Evolutionary conservation across 1,284 basidiomycete species (phyloP), one percentile per base, ranked within the genome.

Genomic region (Irpex lacteus): DNA sequence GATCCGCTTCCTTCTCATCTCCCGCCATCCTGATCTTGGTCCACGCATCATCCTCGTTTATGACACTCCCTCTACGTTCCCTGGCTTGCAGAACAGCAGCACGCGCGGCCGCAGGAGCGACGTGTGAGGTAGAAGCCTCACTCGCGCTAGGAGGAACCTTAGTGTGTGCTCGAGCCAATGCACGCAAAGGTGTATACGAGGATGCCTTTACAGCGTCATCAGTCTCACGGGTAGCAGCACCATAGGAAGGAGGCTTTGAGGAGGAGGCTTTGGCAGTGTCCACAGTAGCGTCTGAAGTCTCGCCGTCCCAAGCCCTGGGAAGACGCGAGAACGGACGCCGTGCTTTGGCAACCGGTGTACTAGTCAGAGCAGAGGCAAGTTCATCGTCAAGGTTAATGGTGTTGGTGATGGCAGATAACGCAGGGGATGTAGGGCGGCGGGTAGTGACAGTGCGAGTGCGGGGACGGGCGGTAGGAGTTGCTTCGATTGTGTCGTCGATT

Each of bases 41-140:
- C 89, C 91, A 94, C 0, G 89, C 87, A 64, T 91, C 89, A 63
- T 89, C 85, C 69, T 88, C 84, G 69, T 90, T 86, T 21, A 86
- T 74, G 21, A 80, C 77, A 65, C 80, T 83, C 4, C 78, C 78
- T 64, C 77, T 80, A 50, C 79, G 78, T 66, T 83, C 79, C 59
- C 76, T 68, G 4, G 66, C 67, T 61, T 65, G 63, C 64, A 70
- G 52, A 55, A 70, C 63, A 64, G 69, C 65, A 59, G 73, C 71
- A 53, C 72, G 75, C 18, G 75, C 69, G 53, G 76, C 72, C 26
- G 78, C 74, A 58, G 66, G 59, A n/a, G 58, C 66, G 13, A 55
- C 40, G 21, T 65, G 60, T 3, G 66, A 56, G 15, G 63, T 63
- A 6, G 61, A 60, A 13, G 68, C 60, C 54, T 47, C 32, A 11